These are phyloP conservation scores for Amphichorda felina DNA, from an alignment of 2,329 filamentous ascomycete species.

Conservation along the genomic window DNA sequence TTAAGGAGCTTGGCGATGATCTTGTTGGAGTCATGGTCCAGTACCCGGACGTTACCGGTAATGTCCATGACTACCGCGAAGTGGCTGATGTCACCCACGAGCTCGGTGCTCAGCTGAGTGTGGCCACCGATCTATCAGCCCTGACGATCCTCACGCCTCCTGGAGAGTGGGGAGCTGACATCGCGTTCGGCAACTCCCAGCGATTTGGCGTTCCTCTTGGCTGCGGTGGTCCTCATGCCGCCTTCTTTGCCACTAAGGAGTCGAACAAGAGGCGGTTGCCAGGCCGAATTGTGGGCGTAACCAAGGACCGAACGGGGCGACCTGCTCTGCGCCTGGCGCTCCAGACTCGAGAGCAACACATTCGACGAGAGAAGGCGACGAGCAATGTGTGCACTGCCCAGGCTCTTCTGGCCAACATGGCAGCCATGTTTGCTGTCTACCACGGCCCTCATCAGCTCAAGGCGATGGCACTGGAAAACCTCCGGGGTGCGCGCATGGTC, in stretches of 20 bases:
- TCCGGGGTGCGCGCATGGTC: conserved; percentile 47
- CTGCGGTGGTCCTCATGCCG: conserved; percentile 88
- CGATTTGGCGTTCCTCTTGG: conserved; percentile 86
- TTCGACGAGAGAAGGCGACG: conserved; percentile 89
- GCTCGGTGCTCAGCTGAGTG: conserved; percentile 68
- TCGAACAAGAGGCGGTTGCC: conserved; percentile 93
- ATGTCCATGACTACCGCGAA: conserved; percentile 60
- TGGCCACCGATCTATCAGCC: conserved; percentile 80
- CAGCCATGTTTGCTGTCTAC: conserved; percentile 86
- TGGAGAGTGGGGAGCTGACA: conserved; percentile 88
- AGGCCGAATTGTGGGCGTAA: conserved; percentile 79
- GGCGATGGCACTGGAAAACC: conserved; percentile 68
- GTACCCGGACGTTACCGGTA: conserved; percentile 83
- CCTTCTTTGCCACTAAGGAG: conserved; percentile 87
- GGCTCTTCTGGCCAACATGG: conserved; percentile 90
- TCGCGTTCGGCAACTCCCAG: conserved; percentile 89
- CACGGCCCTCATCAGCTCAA: conserved; percentile 78
- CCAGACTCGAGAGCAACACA: conserved; percentile 72
- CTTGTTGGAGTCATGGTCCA: conserved; percentile 87
- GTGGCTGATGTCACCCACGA: conserved; percentile 70
- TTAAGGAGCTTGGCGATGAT: conserved; percentile 67
- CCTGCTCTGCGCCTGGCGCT: conserved; percentile 65
- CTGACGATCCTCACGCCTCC: conserved; percentile 80
- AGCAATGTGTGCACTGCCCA: conserved; percentile 97
- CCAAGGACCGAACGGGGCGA: conserved; percentile 77